Percentiles rank a stretch among this genome's conserved stretches.
Conservation (phyloP, 2,329 filamentous ascomycete genomes). For the Aspergillus hortae region DNA sequence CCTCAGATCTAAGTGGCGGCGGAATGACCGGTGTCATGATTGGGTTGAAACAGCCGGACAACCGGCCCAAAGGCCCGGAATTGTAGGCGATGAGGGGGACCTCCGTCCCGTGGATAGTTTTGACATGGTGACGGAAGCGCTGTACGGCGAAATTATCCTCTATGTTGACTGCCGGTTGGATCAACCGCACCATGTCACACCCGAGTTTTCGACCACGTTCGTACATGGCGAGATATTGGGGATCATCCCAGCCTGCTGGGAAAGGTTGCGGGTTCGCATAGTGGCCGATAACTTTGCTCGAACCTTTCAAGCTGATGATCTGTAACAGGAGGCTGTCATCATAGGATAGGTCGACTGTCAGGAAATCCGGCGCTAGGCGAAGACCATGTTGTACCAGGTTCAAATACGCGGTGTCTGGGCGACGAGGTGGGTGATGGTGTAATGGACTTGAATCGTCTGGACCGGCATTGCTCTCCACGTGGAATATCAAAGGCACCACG, state of each 20-base stretch:
- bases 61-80: conserved; percentile 59
- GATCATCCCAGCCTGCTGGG: conserved; percentile 54
- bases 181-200: conserved; percentile 61
- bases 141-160: conserved; percentile 62
- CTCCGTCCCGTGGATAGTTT: conserved; percentile 39
- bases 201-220: conserved; percentile 55
- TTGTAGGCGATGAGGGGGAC: conserved; percentile 63
- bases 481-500: conserved; percentile 57
- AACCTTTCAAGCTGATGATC: conserved; percentile 51
- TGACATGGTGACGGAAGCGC: conserved; percentile 51
- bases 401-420: conserved; percentile 45
- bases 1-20: conserved; percentile 43
- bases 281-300: conserved; percentile 61
- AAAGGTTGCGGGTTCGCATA: conserved; percentile 43
- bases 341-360: conserved; percentile 60
- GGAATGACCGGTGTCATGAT: conserved; percentile 61
- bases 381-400: conserved; percentile 59
- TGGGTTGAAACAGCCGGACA: conserved; percentile 65
- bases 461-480: conserved; percentile 39
- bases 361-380: conserved; percentile 60
- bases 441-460: conserved; percentile 18
- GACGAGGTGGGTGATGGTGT: conserved; percentile 21
- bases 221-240: conserved; percentile 56
- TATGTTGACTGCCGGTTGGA: conserved; percentile 54
- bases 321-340: conserved; percentile 50